phyloP scores from a whole-genome alignment of 176 grass and related monocot genomes.

The Triticum urartu region DNA sequence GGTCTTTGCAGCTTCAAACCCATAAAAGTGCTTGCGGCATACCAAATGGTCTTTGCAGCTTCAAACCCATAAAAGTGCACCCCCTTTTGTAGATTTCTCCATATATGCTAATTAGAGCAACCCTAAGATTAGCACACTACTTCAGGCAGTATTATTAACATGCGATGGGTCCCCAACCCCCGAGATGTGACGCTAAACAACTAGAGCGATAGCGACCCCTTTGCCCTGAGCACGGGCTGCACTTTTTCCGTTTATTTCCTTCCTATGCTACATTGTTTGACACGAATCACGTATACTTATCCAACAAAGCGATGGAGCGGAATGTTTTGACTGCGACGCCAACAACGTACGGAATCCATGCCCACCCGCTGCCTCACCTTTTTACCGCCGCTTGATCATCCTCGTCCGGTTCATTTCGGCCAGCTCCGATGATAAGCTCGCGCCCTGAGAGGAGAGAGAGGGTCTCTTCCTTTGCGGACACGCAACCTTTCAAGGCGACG shows the following conservation, averaged over 20 bases:
- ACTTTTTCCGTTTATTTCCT: neutral
- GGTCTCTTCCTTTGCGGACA: conserved; percentile 15
- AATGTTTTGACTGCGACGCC: neutral
- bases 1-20: neutral
- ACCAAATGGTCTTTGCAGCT: neutral
- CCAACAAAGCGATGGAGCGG: neutral
- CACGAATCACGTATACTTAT: neutral
- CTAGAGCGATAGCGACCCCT: neutral
- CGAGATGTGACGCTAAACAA: neutral
- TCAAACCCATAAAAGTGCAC: too few relatives aligned
- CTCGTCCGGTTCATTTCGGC: neutral
- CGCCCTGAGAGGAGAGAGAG: neutral
- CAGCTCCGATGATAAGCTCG: conserved; percentile 19
- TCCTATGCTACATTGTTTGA: neutral
- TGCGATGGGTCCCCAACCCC: too few relatives aligned
- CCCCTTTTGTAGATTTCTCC: too few relatives aligned
- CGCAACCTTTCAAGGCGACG: neutral
- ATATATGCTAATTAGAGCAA: too few relatives aligned
- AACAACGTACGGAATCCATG: neutral
- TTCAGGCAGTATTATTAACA: too few relatives aligned
- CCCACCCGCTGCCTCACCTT: neutral
- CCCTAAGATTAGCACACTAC: too few relatives aligned
- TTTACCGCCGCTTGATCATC: neutral
- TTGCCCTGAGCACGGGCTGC: neutral
- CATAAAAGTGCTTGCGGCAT: too few relatives aligned